These are phyloP conservation scores for Iberis pinnata DNA, from an alignment of 345 rosid species.

Conservation along the genomic window DNA sequence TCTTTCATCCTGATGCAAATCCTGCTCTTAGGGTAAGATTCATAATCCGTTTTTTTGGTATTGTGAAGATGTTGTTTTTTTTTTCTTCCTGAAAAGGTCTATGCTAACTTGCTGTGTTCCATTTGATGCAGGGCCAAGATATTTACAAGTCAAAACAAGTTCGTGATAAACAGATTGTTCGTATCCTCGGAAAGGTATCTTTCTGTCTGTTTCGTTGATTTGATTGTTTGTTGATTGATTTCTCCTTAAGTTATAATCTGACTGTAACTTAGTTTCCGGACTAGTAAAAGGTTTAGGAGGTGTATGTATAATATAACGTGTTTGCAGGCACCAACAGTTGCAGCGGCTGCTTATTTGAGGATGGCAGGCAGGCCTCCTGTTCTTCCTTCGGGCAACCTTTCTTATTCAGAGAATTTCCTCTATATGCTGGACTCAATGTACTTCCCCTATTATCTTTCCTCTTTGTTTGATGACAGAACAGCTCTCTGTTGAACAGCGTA, in stretches of 20 bases:
- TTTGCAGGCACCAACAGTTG: constrained; percentile 79
- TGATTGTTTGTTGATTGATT: background rate
- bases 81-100: background rate
- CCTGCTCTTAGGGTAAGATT: constrained; percentile 94
- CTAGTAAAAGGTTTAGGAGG: too few relatives aligned
- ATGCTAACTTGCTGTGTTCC: constrained; percentile 4
- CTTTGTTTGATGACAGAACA: too few relatives aligned
- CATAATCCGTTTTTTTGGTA: too few relatives aligned
- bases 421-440: constrained; percentile 96
- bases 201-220: too few relatives aligned
- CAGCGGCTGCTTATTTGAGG: constrained; percentile 93
- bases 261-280: too few relatives aligned
- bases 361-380: constrained; percentile 97
- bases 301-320: background rate
- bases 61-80: background rate
- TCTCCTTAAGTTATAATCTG: too few relatives aligned
- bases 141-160: constrained; percentile 74
- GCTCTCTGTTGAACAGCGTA: too few relatives aligned
- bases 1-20: constrained; percentile 97
- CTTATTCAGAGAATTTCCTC: constrained; percentile 89
- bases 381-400: constrained; percentile 82
- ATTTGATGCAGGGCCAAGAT: constrained; percentile 33
- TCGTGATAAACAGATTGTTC: constrained; percentile 90
- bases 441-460: too few relatives aligned
- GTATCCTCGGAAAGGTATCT: constrained; percentile 83